Evolutionary conservation across 176 grass and related monocot species (phyloP), one percentile per base, ranked within the genome.

Genomic region (Alloteropsis semialata): DNA sequence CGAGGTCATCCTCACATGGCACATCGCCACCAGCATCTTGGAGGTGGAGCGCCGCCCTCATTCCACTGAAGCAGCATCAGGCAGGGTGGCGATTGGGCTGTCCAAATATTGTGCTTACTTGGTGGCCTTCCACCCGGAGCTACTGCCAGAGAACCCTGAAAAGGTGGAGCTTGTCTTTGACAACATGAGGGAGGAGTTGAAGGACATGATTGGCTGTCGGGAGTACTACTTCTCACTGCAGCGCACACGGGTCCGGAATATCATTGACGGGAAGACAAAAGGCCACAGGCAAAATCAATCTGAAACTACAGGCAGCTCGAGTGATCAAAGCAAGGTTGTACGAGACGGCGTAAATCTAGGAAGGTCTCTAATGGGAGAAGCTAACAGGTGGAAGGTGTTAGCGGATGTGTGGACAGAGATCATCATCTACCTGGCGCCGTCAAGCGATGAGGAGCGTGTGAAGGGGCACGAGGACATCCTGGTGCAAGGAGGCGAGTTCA

Each of bases 331-430:
- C n/a, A n/a, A n/a, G n/a, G 46, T 74, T n/a, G 65, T 81, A 8
- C 25, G 3, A 2, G 56, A 81, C 3, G 79, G 79, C 0, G 37
- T 37, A 1, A 30, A 17, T 37, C 79, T 81, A 21, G 79, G 25
- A 12, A 34, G n/a, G 13, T 0, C 0, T 43, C 44, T 79, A 2
- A 10, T 37, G 21, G 77, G 36, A 0, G 43, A 24, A 1, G 45
- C 21, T n/a, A 6, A 1, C 9, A 7, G 37, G 45, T 55, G 51
- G 84, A 33, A 73, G 12, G 32, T 62, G 5, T 5, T 73, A 17
- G 84, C 76, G 2, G 67, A 73, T 3, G 24, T 80, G 16, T 86
- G 76, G 84, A 59, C 68, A 30, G 54, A 80, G 75, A n/a, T 79
- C 56, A 7, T 86, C 18, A 11, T 79, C 30, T 72, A 29, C 66